Conservation (phyloP, 169 alveolate species). For the Plasmodium gonderi region DNA sequence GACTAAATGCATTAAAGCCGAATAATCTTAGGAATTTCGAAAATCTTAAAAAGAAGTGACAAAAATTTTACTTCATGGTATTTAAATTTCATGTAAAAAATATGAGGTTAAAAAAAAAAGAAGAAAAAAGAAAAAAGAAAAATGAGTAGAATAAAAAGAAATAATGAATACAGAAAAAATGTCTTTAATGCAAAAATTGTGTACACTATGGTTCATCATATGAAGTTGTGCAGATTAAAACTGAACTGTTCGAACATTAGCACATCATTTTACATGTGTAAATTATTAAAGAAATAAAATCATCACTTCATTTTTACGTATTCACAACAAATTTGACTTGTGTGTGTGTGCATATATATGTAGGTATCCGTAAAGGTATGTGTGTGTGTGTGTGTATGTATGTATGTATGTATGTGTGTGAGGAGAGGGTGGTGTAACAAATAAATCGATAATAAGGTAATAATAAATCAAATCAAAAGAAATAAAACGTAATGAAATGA, state of each 20-base stretch:
- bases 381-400: not conserved
- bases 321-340: not conserved
- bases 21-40: not conserved
- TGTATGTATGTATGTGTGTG: not conserved
- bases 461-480: not conserved
- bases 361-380: not conserved
- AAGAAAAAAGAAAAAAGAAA: not conserved
- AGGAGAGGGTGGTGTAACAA: not conserved
- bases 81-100: not conserved
- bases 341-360: not conserved
- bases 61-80: not conserved
- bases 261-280: not conserved
- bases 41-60: not conserved
- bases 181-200: conserved; percentile 4
- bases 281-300: not conserved
- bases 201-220: not conserved
- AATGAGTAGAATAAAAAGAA: conserved; percentile 3
- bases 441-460: not conserved
- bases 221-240: not conserved
- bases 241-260: not conserved
- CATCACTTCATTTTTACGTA: not conserved
- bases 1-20: not conserved
- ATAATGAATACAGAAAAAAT: not conserved
- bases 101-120: not conserved
- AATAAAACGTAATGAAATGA: not conserved